Base-by-base conservation (phyloP, 1,284 basidiomycete genomes). In the Ceratobasidium sp. region DNA sequence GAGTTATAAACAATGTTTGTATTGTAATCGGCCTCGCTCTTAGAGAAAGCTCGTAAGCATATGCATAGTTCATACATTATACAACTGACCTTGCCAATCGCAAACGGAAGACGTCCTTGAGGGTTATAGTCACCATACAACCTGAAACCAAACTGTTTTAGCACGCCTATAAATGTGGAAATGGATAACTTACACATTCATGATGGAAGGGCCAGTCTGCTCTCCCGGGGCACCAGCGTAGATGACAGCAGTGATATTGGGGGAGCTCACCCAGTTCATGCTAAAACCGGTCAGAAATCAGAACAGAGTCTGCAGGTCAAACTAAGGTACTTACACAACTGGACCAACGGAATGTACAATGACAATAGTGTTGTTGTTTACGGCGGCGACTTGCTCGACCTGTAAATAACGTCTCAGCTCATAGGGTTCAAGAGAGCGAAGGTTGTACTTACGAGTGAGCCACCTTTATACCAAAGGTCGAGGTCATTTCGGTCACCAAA, bases 311-410 rank as follows among this genome's bases (percentile, higher is more conserved):
- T 19, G 50, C 8, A n/a, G 22, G 47, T 2, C 36, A 22, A 15
- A 45, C 33, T 60, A 57, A 29, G 33, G 48, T 41, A 73, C 56
- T 60, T 33, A 71, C 67, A 71, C 59, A 24, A 60, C 67, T 27
- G 24, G 1, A 29, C 11, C 22, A 24, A 65, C 62, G 1, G 82
- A 81, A 77, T 86, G 84, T n/a, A 87, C 81, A 41, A 87, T 81
- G 24, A 87, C 86, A 54, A 87, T 81, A 2, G 84, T 85, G 78
- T 87, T 85, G 73, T 79, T 79, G 76, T 78, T 81, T 48, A 77
- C 76, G 36, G 79, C 76, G 22, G 80, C 80, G 44, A 78, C 77
- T 50, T 41, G 47, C 33, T 73, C 78, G 54, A 78, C 77, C 77
- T 76, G n/a, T 17, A 17, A 53, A 59, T n/a, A 27, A 44, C 27